Conservation (phyloP, 2,329 filamentous ascomycete genomes). For the Pseudocercospora pini-densiflorae region DNA sequence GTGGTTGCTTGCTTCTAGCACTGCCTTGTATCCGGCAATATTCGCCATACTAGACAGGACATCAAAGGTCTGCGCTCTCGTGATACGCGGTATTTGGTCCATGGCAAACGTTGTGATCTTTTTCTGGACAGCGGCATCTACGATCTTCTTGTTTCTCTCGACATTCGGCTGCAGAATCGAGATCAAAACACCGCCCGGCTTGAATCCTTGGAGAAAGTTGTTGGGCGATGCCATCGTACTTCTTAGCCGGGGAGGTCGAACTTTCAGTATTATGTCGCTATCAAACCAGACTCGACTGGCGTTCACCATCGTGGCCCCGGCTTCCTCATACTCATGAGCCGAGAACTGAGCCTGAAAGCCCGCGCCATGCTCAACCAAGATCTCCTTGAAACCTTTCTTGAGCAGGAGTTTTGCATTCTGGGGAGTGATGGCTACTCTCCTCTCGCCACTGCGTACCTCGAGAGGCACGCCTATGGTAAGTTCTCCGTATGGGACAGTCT, state of each 20-base stretch:
- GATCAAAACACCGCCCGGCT: slow-evolving; percentile 73
- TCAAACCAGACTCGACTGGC: slow-evolving; percentile 71
- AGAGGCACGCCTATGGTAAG: slow-evolving; percentile 79
- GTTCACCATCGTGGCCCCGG: slow-evolving; percentile 78
- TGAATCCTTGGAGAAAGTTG: slow-evolving; percentile 71
- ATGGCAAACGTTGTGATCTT: slow-evolving; percentile 83
- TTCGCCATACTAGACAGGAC: slow-evolving; percentile 91
- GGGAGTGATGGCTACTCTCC: slow-evolving; percentile 82
- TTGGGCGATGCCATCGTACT: slow-evolving; percentile 48
- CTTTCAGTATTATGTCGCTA: slow-evolving; percentile 82
- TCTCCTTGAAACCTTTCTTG: slow-evolving; percentile 80
- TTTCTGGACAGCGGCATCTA: slow-evolving; percentile 71
- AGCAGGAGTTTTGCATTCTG: slow-evolving; percentile 80
- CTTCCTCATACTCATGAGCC: slow-evolving; percentile 75
- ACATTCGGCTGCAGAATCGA: slow-evolving; percentile 75
- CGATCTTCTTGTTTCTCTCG: slow-evolving; percentile 74
- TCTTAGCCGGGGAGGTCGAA: slow-evolving; percentile 70
- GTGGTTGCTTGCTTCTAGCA: slow-evolving; percentile 85
- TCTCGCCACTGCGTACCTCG: slow-evolving; percentile 78
- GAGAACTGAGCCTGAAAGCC: slow-evolving; percentile 76
- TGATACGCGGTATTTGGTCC: slow-evolving; percentile 92
- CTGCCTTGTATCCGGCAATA: slow-evolving; percentile 91
- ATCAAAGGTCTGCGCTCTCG: slow-evolving; percentile 85
- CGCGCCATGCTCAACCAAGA: slow-evolving; percentile 81
- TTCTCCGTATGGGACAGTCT: slow-evolving; percentile 64